Conservation (phyloP, 2,329 filamentous ascomycete genomes). For the Teratosphaeria viscida region DNA sequence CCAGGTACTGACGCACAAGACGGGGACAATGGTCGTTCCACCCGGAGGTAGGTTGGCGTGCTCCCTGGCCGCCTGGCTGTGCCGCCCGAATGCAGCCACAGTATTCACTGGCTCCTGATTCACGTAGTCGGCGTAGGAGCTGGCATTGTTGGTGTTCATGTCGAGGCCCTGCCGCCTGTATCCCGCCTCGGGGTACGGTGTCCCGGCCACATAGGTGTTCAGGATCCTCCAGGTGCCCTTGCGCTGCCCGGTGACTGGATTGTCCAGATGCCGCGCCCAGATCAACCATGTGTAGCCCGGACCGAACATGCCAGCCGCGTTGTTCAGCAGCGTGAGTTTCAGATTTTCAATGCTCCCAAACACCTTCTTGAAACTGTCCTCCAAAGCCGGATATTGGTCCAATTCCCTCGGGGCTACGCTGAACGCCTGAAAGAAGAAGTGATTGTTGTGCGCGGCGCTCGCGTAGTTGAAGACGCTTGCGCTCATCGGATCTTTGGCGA, state of each 20-base stretch:
- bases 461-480: constrained; percentile 90
- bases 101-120: constrained; percentile 23
- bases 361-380: constrained; percentile 50
- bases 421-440: constrained; percentile 60
- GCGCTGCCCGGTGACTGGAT: constrained; percentile 16
- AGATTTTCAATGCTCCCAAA: constrained; percentile 81
- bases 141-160: constrained; percentile 50
- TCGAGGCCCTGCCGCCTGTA: constrained; percentile 60
- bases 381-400: constrained; percentile 46
- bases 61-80: constrained; percentile 18
- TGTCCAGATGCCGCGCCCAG: constrained; percentile 18
- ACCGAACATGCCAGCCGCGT: constrained; percentile 85
- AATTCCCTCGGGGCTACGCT: constrained; percentile 20
- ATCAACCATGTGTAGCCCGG: constrained; percentile 97
- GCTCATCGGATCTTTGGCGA: constrained; percentile 65
- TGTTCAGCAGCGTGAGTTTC: constrained; percentile 66
- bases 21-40: constrained; percentile 58
- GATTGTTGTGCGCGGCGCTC: constrained; percentile 89
- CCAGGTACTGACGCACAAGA: constrained; percentile 93
- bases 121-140: constrained; percentile 12
- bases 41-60: constrained; percentile 47
- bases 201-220: constrained; percentile 82
- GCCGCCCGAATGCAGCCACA: constrained; percentile 30
- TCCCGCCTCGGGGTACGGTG: constrained; percentile 76
- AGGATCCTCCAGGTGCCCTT: constrained; percentile 55